These are phyloP conservation scores for Tremellales sp. DNA, from an alignment of 1,284 basidiomycete species.

Conservation along the genomic window DNA sequence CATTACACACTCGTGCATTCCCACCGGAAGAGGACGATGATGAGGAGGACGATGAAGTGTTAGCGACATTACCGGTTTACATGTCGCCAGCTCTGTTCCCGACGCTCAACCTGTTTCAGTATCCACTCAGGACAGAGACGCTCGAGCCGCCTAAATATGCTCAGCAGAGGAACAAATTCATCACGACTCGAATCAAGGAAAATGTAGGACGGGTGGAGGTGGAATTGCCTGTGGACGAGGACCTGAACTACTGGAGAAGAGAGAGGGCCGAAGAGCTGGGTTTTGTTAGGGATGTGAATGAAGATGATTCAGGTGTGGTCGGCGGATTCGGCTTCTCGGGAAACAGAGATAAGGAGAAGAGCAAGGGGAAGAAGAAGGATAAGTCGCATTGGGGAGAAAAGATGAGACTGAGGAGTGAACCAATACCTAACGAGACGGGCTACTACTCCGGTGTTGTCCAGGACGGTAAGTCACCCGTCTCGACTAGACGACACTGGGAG, in stretches of 20 bases:
- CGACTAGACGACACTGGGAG: not conserved
- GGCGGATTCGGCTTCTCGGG: constrained; percentile 26
- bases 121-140: constrained; percentile 38
- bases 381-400: constrained; percentile 43
- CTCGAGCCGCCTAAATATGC: constrained; percentile 39
- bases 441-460: constrained; percentile 42
- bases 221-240: constrained; percentile 45
- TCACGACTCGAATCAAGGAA: constrained; percentile 45
- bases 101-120: constrained; percentile 42
- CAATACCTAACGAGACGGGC: constrained; percentile 34
- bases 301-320: constrained; percentile 16
- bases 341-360: constrained; percentile 10
- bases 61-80: constrained; percentile 43
- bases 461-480: constrained; percentile 30
- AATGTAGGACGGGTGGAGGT: constrained; percentile 40
- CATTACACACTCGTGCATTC: constrained; percentile 15
- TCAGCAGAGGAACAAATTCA: constrained; percentile 34
- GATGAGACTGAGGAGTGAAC: constrained; percentile 41
- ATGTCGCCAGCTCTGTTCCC: constrained; percentile 32
- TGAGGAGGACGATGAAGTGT: constrained; percentile 29
- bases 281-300: constrained; percentile 31
- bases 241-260: constrained; percentile 41
- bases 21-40: constrained; percentile 14
- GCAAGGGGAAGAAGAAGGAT: constrained; percentile 20
- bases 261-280: constrained; percentile 42